These are phyloP conservation scores for Pyracantha coccinea DNA, from an alignment of 331 rosid species.

Conservation along the genomic window DNA sequence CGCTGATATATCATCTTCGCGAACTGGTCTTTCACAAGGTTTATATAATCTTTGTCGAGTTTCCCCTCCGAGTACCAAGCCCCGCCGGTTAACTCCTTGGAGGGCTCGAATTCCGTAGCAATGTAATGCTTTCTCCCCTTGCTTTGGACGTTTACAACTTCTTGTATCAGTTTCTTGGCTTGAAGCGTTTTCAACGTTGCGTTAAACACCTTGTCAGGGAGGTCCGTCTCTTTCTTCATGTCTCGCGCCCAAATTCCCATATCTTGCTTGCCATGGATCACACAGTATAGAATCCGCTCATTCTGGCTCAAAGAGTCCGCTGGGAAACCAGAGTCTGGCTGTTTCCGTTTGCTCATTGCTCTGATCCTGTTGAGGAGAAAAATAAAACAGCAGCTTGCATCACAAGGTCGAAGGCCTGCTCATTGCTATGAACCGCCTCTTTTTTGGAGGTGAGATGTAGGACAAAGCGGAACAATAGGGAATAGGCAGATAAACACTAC, in stretches of 20 bases:
- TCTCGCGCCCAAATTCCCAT: constrained; percentile 59
- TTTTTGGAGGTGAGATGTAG: not conserved
- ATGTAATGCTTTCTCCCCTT: constrained; percentile 61
- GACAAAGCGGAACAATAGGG: no score
- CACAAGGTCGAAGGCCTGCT: no score
- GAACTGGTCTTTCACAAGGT: constrained; percentile 25
- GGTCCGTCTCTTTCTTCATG: constrained; percentile 39
- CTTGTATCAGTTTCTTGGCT: constrained; percentile 49
- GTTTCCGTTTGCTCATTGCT: constrained; percentile 47
- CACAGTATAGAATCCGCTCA: constrained; percentile 34
- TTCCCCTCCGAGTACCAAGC: constrained; percentile 51
- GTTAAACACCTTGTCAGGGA: constrained; percentile 28
- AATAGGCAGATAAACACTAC: no score
- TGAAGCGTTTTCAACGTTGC: constrained; percentile 44
- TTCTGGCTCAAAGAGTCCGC: constrained; percentile 30
- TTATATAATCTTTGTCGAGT: constrained; percentile 41
- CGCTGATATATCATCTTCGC: constrained; percentile 23
- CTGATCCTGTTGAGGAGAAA: constrained; percentile 18
- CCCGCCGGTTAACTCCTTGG: constrained; percentile 65
- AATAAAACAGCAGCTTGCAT: not conserved
- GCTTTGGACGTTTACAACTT: constrained; percentile 46
- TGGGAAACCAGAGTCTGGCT: constrained; percentile 21
- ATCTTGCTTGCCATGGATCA: constrained; percentile 41
- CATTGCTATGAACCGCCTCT: not conserved
- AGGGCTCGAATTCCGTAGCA: constrained; percentile 60